Percentiles rank a stretch among this genome's conserved stretches.
These are phyloP conservation scores for Persicaria maculosa DNA, from an alignment of 148 eudicot species.

Conservation along the genomic window DNA sequence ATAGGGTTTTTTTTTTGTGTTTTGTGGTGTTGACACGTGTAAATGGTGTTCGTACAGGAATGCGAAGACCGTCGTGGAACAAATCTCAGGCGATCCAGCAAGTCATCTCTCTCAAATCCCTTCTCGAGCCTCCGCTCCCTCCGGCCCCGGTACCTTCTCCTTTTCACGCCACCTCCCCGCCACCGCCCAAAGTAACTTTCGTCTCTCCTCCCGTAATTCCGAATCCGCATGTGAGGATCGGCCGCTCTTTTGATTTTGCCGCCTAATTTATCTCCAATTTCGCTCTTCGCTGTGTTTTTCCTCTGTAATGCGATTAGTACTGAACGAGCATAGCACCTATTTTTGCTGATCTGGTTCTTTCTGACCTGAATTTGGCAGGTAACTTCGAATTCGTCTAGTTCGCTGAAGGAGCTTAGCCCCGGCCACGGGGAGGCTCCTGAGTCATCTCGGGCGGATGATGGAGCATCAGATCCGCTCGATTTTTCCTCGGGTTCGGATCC, in stretches of 20 bases:
- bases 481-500: conserved; percentile 18
- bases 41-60: conserved; percentile 37
- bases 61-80: conserved; percentile 98
- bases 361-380: conserved; percentile 20
- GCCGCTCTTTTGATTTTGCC: background rate
- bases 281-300: background rate
- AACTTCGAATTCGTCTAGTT: conserved; percentile 30
- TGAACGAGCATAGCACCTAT: background rate
- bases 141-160: conserved; percentile 12
- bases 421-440: conserved; percentile 9
- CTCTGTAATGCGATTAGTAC: background rate
- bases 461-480: conserved; percentile 17
- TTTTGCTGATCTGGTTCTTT: background rate
- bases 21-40: background rate
- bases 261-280: background rate
- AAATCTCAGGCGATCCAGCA: conserved; percentile 99
- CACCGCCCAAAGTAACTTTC: conserved; percentile 2
- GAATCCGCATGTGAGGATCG: conserved; percentile 6
- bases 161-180: conserved; percentile 9
- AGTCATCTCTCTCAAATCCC: conserved; percentile 74
- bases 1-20: background rate
- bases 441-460: conserved; percentile 19
- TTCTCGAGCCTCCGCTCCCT: conserved; percentile 59
- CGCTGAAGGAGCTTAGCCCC: conserved; percentile 26
- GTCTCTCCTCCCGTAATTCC: conserved; percentile 8